A percentile compares a stretch with the other conserved stretches of the same genome.
phyloP scores from a whole-genome alignment of 31 red algal genomes.

The Endocladia muricata region DNA sequence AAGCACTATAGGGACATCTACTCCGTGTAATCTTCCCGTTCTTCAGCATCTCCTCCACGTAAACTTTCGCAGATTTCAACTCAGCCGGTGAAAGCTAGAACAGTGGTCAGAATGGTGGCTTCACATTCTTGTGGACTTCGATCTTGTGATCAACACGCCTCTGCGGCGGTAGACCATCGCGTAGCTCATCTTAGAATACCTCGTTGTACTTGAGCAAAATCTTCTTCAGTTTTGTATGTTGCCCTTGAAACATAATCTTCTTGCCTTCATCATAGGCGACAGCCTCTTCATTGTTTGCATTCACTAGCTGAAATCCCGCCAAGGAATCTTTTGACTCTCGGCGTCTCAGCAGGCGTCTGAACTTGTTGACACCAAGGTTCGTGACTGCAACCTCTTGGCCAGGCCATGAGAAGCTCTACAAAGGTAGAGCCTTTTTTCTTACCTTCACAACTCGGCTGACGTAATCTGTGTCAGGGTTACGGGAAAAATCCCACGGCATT shows the following conservation, averaged over 20 bases:
- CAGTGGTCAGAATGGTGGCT: neutral
- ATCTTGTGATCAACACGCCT: neutral
- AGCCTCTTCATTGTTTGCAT: too few relatives aligned
- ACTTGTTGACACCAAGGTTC: neutral
- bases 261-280: neutral
- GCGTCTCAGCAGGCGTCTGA: neutral
- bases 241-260: neutral
- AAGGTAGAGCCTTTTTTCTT: neutral
- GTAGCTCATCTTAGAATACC: neutral
- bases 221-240: neutral
- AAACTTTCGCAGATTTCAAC: neutral
- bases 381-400: too few relatives aligned
- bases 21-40: neutral
- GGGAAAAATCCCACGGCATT: neutral
- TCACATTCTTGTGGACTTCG: neutral
- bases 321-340: neutral
- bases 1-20: neutral
- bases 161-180: neutral
- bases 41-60: neutral
- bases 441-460: neutral
- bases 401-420: neutral
- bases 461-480: neutral
- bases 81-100: conserved; percentile 1
- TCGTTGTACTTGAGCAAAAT: neutral
- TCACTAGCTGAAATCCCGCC: neutral